Base-by-base conservation (phyloP, 208 protist species). In the Crithidia sp. region DNA sequence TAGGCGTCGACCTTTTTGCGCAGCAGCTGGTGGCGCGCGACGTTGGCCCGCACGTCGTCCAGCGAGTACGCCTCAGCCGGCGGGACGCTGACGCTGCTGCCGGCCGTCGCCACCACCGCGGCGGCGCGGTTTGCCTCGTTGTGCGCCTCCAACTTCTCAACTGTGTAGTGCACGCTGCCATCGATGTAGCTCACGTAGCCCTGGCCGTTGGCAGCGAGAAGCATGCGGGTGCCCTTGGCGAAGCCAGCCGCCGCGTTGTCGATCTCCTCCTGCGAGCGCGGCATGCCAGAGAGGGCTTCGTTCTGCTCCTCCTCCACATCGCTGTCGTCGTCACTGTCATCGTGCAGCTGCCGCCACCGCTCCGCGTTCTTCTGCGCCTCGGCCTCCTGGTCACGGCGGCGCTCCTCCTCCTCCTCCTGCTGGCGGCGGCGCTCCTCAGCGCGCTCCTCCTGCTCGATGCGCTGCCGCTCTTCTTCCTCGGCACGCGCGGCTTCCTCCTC, bases 181-280 rank as follows among this genome's bases (percentile, higher is more conserved):
- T 95, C 91, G 54, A 95, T 50, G 81, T 93, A 95, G 13, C 85
- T 91, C 10, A 92, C 85, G 71, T 87, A 86, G 56, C 68, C 68
- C 40, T 56, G 68, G 16, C 60, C 77, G 47, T 74, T 65, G 59
- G 47, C 28, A 5, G 66, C 57, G 39, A 89, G 75, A 13, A 87
- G 45, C 52, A 70, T 62, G 59, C 84, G 85, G 52, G 67, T 78
- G 43, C 75, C 79, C 68, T 73, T 76, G 37, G 67, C 36, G 67
- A 89, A 85, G 66, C 53, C 69, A 17, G 61, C 17, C 45, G 68
- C 56, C 7, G 82, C 82, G n/a, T 10, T 16, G 62, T 82, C 63
- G 37, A 83, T 79, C 64, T 89, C 85, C 55, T 57, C 62, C 59
- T 82, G 75, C 37, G 76, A 78, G 67, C 81, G 75, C 45, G 54